Evolutionary conservation across 805 yeast genomes (phyloP), one percentile per base, ranked within the genome.

Genomic region (Starmerella sp.): DNA sequence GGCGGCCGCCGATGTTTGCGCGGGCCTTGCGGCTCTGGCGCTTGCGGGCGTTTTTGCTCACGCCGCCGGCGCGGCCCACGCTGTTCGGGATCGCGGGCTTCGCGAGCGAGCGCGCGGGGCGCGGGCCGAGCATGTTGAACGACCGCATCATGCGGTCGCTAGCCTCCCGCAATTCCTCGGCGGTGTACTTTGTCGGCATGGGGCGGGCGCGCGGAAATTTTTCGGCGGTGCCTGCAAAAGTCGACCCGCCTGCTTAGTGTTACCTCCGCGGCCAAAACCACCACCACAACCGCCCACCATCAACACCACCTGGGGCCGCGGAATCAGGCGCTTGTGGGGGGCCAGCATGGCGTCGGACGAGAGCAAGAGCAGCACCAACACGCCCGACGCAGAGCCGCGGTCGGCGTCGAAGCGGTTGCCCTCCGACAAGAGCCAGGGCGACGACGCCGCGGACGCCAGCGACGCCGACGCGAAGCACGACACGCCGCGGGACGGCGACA

Each of bases 101-200:
- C 31, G 56, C 8, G 39, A 59, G 52, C 41, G 54, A 5, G n/a
- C 48, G 48, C n/a, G 48, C n/a, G 13, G 59, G 49, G 35, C 48
- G 42, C 28, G 53, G 15, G 36, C 60, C 59, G 46, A 61, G 52
- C 32, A 41, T 11, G 42, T 61, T 62, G 36, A 63, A 57, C 15
- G 63, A 60, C 38, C 57, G 58, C 66, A 63, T 61, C n/a, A 63
- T 63, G 36, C 51, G 51, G 15, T 57, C 49, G 55, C 66, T 62
- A 28, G 66, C 66, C 3, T 54, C 52, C 6, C 53, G 54, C 52
- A 63, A 52, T 54, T 62, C 66, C 45, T 60, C 63, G n/a, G 49
- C 49, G 32, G 62, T 55, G 56, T 63, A 63, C 36, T 57, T 53
- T 17, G 48, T 35, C 15, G 53, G 50, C 57, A 54, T 59, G 2